Conservation (phyloP, 2,329 filamentous ascomycete genomes). For the Tolypocladium amazonense region DNA sequence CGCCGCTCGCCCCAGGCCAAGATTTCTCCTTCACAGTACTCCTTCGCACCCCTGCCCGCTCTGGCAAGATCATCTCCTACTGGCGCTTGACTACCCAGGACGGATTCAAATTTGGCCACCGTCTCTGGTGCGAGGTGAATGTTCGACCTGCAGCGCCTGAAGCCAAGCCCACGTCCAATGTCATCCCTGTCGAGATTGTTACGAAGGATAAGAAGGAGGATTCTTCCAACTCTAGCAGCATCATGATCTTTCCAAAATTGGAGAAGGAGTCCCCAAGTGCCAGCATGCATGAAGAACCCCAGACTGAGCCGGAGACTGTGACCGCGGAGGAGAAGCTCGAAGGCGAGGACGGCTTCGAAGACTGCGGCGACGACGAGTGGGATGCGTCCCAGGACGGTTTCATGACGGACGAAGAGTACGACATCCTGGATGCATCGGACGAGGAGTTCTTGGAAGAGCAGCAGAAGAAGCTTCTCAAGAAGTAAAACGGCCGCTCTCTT, state of each 20-base stretch:
- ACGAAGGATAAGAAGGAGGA: constrained; percentile 17
- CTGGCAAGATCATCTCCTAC: constrained; percentile 82
- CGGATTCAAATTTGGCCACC: constrained; percentile 79
- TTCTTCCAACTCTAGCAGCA: constrained; percentile 34
- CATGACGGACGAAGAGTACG: constrained; percentile 95
- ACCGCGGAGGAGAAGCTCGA: constrained; percentile 42
- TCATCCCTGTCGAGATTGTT: constrained; percentile 8
- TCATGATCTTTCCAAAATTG: constrained; percentile 95
- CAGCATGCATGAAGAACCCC: constrained; percentile 60
- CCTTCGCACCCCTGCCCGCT: constrained; percentile 67
- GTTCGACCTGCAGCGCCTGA: constrained; percentile 38
- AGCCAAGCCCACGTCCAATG: constrained; percentile 13
- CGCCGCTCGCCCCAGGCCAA: constrained; percentile 60
- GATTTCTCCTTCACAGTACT: constrained; percentile 72
- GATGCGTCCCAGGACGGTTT: constrained; percentile 63
- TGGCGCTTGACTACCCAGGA: constrained; percentile 83
- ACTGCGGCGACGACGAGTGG: constrained; percentile 50
- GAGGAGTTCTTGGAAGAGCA: constrained; percentile 63
- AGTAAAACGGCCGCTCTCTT: constrained; percentile 16
- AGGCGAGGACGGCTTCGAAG: constrained; percentile 31
- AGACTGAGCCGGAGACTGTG: constrained; percentile 43
- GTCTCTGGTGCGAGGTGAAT: constrained; percentile 86
- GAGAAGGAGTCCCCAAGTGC: constrained; percentile 84
- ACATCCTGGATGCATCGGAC: constrained; percentile 90
- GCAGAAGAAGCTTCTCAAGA: constrained; percentile 27